Evolutionary conservation across 768 basidiomycete genomes (phyloP).

Genomic region (Kwoniella mangroviensis): DNA sequence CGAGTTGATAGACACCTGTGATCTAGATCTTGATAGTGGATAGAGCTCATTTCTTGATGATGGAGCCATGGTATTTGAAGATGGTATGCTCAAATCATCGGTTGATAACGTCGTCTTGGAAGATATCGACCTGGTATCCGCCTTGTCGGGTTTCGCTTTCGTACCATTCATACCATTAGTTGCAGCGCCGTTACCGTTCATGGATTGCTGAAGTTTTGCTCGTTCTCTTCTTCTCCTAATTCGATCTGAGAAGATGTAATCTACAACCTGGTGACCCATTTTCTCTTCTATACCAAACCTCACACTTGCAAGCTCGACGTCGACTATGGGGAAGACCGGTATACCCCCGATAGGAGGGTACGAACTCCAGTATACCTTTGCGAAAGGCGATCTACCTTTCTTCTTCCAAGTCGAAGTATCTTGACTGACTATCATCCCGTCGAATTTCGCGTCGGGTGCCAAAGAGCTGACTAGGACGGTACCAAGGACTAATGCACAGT

Average conservation of each 20-base stretch:
- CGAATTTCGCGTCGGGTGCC: conserved; percentile 76
- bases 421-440: conserved; percentile 61
- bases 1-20: conserved; percentile 19
- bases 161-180: background rate
- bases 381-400: conserved; percentile 65
- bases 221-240: conserved; percentile 20
- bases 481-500: conserved; percentile 73
- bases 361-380: conserved; percentile 76
- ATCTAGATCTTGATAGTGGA: conserved; percentile 22
- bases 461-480: conserved; percentile 86
- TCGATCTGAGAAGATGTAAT: conserved; percentile 75
- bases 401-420: conserved; percentile 8
- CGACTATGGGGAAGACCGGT: conserved; percentile 80
- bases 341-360: conserved; percentile 93
- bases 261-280: conserved; percentile 79
- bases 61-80: background rate
- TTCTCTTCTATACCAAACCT: conserved; percentile 82
- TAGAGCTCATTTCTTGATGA: conserved; percentile 12
- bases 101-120: conserved; percentile 1
- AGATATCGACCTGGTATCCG: background rate
- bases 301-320: conserved; percentile 81
- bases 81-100: conserved; percentile 8
- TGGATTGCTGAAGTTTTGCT: conserved; percentile 4
- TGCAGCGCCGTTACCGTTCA: background rate
- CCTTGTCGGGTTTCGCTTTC: background rate